Conservation (phyloP, 306 rosid species). For the Lotus japonicus region DNA sequence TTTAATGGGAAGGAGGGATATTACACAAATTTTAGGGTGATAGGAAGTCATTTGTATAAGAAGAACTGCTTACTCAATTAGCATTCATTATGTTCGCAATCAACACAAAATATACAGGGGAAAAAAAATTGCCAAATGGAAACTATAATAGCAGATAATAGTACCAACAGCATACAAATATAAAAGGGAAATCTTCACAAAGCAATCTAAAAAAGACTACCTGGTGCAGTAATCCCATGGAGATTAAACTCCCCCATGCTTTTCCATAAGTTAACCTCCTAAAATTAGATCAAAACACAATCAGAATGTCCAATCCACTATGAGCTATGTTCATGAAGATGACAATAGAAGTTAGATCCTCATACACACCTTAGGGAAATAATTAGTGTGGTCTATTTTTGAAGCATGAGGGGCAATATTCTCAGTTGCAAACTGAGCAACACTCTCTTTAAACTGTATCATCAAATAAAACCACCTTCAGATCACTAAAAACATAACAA, state of each 20-base stretch:
- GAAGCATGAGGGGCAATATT: conserved; percentile 85
- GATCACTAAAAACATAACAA: neutral
- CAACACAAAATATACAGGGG: neutral
- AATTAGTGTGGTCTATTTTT: conserved; percentile 72
- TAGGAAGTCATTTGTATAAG: neutral
- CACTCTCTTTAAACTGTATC: conserved; percentile 86
- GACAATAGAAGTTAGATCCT: neutral
- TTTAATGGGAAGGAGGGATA: neutral
- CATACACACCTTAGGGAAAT: conserved; percentile 52
- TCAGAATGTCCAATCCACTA: conserved; percentile 1
- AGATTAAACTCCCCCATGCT: conserved; percentile 90
- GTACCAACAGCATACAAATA: neutral
- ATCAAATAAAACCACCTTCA: neutral
- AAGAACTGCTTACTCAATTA: conserved; percentile 3
- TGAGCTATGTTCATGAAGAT: neutral
- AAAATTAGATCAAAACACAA: conserved; percentile 21
- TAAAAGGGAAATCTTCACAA: neutral
- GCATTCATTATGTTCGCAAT: conserved; percentile 6
- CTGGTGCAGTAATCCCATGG: conserved; percentile 92
- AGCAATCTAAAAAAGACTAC: conserved; percentile 33
- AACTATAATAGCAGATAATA: neutral
- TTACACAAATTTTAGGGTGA: neutral
- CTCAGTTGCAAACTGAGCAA: conserved; percentile 70
- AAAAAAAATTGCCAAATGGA: neutral
- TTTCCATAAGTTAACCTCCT: conserved; percentile 95